phyloP scores from a whole-genome alignment of 352 stramenopile species.

The Globisporangium splendens region DNA sequence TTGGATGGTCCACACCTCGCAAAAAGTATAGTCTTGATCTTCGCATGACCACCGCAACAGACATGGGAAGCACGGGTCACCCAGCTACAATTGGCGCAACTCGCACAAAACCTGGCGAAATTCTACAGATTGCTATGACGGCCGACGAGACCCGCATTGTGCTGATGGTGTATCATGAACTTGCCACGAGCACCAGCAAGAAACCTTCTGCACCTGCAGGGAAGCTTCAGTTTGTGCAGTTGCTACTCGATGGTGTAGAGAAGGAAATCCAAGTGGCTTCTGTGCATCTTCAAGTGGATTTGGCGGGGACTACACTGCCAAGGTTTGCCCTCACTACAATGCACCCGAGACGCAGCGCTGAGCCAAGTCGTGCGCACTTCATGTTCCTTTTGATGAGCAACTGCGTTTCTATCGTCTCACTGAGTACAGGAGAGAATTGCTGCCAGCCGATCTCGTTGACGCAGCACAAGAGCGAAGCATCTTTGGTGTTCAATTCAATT shows the following conservation, averaged over 20 bases:
- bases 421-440: constrained; percentile 22
- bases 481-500: constrained; percentile 24
- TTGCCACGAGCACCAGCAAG: neutral
- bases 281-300: constrained; percentile 23
- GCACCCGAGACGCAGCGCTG: neutral
- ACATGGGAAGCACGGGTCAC: neutral
- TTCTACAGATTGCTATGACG: constrained; percentile 39
- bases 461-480: constrained; percentile 8
- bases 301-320: constrained; percentile 23
- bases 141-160: constrained; percentile 30
- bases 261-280: constrained; percentile 16
- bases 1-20: constrained; percentile 39
- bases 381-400: constrained; percentile 35
- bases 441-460: constrained; percentile 19
- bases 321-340: constrained; percentile 33
- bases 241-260: constrained; percentile 16
- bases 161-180: constrained; percentile 35
- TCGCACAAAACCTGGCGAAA: constrained; percentile 16
- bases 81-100: neutral
- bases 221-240: constrained; percentile 31
- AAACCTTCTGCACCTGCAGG: constrained; percentile 11
- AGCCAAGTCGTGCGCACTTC: constrained; percentile 5
- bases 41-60: neutral
- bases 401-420: constrained; percentile 23
- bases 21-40: constrained; percentile 27